Percentiles rank a stretch among this genome's conserved stretches.
Evolutionary conservation across 345 rosid genomes (phyloP).

Genomic region (Cardamine chenopodiifolia): DNA sequence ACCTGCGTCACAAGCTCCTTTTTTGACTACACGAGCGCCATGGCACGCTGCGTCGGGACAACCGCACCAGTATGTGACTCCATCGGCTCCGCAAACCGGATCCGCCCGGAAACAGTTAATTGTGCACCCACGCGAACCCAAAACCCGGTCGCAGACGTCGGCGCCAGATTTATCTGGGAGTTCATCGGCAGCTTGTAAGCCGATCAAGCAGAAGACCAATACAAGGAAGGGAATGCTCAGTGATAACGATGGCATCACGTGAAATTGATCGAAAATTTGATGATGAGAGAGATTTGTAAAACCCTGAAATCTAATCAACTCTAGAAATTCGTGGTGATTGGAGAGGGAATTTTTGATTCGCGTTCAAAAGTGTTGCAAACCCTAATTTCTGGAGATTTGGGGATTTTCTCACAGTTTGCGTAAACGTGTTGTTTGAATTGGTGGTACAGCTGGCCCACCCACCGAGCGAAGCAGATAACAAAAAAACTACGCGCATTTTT

Average conservation of each 20-base stretch:
- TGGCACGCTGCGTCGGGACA: conserved; percentile 78
- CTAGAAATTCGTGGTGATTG: neutral
- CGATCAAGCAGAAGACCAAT: conserved; percentile 32
- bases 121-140: conserved; percentile 54
- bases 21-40: conserved; percentile 66
- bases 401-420: conserved; percentile 22
- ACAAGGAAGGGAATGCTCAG: conserved; percentile 17
- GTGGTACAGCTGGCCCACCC: conserved; percentile 10
- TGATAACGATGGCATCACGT: conserved; percentile 30
- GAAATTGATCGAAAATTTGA: neutral
- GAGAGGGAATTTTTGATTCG: conserved; percentile 11
- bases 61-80: conserved; percentile 96
- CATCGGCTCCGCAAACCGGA: conserved; percentile 87
- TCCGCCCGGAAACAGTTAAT: conserved; percentile 80
- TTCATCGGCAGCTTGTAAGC: conserved; percentile 42
- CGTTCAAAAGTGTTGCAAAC: conserved; percentile 2
- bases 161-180: conserved; percentile 8
- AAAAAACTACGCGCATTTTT: conserved; percentile 5
- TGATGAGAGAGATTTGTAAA: neutral
- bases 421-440: conserved; percentile 29
- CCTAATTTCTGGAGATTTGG: conserved; percentile 36
- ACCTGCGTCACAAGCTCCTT: conserved; percentile 74
- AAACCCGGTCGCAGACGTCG: conserved; percentile 46
- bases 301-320: neutral
- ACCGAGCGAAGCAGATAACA: neutral